Base-by-base conservation (phyloP, 345 rosid species). In the Sisymbrium altissimum region DNA sequence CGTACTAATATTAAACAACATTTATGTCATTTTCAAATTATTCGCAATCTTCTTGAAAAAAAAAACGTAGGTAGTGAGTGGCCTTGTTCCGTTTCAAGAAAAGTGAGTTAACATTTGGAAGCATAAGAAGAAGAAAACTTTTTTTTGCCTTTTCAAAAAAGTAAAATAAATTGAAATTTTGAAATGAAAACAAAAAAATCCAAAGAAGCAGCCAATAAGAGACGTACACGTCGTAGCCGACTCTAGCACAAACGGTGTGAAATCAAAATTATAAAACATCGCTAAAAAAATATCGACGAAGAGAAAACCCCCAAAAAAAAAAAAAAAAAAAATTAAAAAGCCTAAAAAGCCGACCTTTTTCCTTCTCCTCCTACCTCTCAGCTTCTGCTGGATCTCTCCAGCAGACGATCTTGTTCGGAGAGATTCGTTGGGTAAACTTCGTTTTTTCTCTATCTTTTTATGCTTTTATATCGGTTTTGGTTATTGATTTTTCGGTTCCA, bases 341-440 rank as follows among this genome's bases (percentile, higher is more conserved):
- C 72, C 61, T 32, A 62, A 76, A 73, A 62, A 68, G 25, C 59
- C 79, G 71, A 70, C 19, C 66, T 54, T 76, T 75, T 18, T 44
- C 36, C 70, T n/a, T 70, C 46, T 57, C 66, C 46, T 62, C 56
- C 52, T 1, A 40, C 29, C 38, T 70, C 80, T 76, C 70, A 69
- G 80, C 71, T 77, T 64, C 76, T 70, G 80, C 80, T 77, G 80
- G 76, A 71, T 76, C 80, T 75, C 74, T 75, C 79, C 74, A 68
- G 79, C 74, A 75, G 74, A 36, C 50, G 39, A 75, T 75, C 79
- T 55, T 64, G 44, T 63, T 70, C 53, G 40, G 75, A 56, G 75
- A 64, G 75, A 76, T 64, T 77, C 76, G 17, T 64, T n/a, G 60
- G 71, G 80, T 70, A 77, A 27, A 64, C 13, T 0, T 2, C n/a